Conservation (phyloP, 2,329 filamentous ascomycete genomes). For the Pseudonectria foliicola region DNA sequence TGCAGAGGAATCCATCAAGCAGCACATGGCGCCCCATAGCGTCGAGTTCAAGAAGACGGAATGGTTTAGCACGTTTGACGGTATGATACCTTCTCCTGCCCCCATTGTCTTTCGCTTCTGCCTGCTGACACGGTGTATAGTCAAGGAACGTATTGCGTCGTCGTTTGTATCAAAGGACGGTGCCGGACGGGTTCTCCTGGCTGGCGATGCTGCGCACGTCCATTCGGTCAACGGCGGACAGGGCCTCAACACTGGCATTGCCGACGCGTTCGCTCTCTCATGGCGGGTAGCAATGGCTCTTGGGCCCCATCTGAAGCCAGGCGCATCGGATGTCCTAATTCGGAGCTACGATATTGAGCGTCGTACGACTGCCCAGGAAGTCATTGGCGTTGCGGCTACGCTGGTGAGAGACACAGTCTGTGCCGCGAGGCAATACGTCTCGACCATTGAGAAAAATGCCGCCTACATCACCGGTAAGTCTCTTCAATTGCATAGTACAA, state of each 20-base stretch:
- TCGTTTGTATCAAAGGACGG: conserved; percentile 33
- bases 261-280: conserved; percentile 46
- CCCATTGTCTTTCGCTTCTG: conserved; percentile 14
- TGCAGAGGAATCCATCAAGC: conserved; percentile 34
- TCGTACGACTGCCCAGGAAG: conserved; percentile 34
- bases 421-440: conserved; percentile 38
- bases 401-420: conserved; percentile 38
- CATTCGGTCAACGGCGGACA: conserved; percentile 50
- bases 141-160: conserved; percentile 34
- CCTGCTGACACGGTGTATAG: conserved; percentile 13
- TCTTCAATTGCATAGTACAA: conserved; percentile 2
- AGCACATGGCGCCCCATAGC: conserved; percentile 36
- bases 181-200: conserved; percentile 40
- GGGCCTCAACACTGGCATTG: conserved; percentile 51
- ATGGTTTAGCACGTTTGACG: conserved; percentile 44
- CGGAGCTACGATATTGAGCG: conserved; percentile 39
- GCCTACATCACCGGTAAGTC: conserved; percentile 39
- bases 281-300: conserved; percentile 40
- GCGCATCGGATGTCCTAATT: conserved; percentile 23
- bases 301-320: conserved; percentile 15
- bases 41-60: conserved; percentile 38
- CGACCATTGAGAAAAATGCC: conserved; percentile 39
- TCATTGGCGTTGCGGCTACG: conserved; percentile 40
- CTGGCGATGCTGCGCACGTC: conserved; percentile 51
- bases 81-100: conserved; percentile 27